These are phyloP conservation scores for Rheum nobile DNA, from an alignment of 148 eudicot species.

Conservation along the genomic window DNA sequence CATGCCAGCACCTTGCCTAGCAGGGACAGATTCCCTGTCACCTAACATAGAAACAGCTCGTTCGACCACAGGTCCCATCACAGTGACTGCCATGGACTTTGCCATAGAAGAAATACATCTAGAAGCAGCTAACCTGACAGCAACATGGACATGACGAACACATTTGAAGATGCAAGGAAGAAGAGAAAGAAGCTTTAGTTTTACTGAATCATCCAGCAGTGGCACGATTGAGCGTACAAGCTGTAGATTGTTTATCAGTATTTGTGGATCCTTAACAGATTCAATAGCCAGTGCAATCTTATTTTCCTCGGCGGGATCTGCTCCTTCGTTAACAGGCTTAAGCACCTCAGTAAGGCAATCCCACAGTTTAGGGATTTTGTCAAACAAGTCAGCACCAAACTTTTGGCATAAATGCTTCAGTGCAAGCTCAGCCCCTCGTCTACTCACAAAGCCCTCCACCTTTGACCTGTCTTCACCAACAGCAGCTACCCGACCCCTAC, in stretches of 20 bases:
- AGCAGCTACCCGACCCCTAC: slow-evolving; percentile 46
- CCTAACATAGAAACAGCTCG: slow-evolving; percentile 91
- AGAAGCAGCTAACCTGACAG: slow-evolving; percentile 91
- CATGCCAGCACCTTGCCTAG: slow-evolving; percentile 99
- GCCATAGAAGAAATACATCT: slow-evolving; percentile 95
- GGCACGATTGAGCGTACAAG: slow-evolving; percentile 87
- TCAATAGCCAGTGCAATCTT: slow-evolving; percentile 39
- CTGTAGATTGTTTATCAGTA: slow-evolving; percentile 88
- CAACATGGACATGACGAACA: slow-evolving; percentile 83
- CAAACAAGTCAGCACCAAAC: slow-evolving; percentile 72
- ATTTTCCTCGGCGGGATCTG: slow-evolving; percentile 29
- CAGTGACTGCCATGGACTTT: slow-evolving; percentile 62
- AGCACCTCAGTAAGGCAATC: slow-evolving; percentile 92
- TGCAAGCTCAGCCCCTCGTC: slow-evolving; percentile 96
- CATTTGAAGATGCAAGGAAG: slow-evolving; percentile 92
- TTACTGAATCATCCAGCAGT: slow-evolving; percentile 51
- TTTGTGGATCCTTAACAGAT: slow-evolving; percentile 69
- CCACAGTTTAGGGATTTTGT: slow-evolving; percentile 89
- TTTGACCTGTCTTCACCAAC: slow-evolving; percentile 70
- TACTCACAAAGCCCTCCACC: slow-evolving; percentile 79
- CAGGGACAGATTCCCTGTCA: slow-evolving; percentile 63
- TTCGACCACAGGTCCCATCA: slow-evolving; percentile 80
- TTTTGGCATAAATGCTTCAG: slow-evolving; percentile 69
- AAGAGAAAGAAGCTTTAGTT: slow-evolving; percentile 68
- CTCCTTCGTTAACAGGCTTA: slow-evolving; percentile 46